phyloP scores from a whole-genome alignment of 2,329 filamentous ascomycete genomes.

The Cytospora piceicola region DNA sequence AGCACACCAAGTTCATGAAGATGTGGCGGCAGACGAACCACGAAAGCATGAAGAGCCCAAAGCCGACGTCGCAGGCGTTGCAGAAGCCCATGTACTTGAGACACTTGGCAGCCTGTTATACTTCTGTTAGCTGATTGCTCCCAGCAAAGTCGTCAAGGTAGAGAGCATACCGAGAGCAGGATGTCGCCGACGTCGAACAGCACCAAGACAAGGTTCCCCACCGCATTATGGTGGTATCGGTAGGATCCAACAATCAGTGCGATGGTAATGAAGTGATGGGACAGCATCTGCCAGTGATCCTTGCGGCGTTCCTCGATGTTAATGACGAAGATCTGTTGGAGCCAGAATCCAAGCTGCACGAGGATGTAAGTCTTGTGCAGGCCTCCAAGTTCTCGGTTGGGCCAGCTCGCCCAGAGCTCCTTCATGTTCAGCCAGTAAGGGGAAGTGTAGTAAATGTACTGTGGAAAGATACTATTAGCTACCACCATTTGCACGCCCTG shows the following conservation, averaged over 20 bases:
- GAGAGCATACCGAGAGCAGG: slow-evolving; percentile 72
- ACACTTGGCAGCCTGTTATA: slow-evolving; percentile 79
- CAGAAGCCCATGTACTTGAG: slow-evolving; percentile 86
- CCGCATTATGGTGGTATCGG: slow-evolving; percentile 81
- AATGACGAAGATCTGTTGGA: slow-evolving; percentile 92
- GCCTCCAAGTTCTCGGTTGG: slow-evolving; percentile 72
- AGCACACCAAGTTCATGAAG: slow-evolving; percentile 78
- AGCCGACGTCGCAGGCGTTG: slow-evolving; percentile 77
- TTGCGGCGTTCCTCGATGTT: slow-evolving; percentile 94
- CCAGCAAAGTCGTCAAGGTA: too few relatives aligned
- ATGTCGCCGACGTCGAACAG: slow-evolving; percentile 95
- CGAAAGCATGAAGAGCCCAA: slow-evolving; percentile 81
- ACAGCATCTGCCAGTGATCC: slow-evolving; percentile 95
- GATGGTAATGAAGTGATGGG: slow-evolving; percentile 90
- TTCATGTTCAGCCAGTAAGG: slow-evolving; percentile 76
- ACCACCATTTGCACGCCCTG: slow-evolving; percentile 1
- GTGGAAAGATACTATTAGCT: slow-evolving; percentile 30
- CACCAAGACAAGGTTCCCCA: slow-evolving; percentile 85
- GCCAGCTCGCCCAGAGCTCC: slow-evolving; percentile 85
- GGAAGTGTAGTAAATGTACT: slow-evolving; percentile 82
- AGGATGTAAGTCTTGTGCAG: slow-evolving; percentile 89
- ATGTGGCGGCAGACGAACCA: slow-evolving; percentile 87
- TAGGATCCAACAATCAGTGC: slow-evolving; percentile 81
- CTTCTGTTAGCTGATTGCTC: slow-evolving; percentile 23
- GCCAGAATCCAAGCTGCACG: slow-evolving; percentile 87